Conservation (phyloP, 73 alveolate species). For the Paramecium tetraurelia region DNA sequence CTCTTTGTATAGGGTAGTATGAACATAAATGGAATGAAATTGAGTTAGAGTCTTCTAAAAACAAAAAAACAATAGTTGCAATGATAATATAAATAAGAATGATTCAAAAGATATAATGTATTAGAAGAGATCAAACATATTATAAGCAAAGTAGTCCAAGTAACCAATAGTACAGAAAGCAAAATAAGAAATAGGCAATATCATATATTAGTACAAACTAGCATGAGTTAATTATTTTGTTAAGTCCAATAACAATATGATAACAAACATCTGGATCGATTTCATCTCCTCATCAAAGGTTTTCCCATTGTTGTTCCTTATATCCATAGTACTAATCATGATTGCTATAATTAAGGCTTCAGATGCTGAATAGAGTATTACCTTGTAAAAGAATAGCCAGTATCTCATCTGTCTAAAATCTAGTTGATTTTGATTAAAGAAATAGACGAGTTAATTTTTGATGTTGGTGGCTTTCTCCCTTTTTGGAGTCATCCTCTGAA, state of each 20-base stretch:
- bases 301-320: neutral
- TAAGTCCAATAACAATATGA: neutral
- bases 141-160: neutral
- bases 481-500: neutral
- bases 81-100: neutral
- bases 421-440: neutral
- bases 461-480: neutral
- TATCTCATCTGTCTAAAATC: slow-evolving; percentile 41
- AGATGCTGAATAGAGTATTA: neutral
- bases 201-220: neutral
- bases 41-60: neutral
- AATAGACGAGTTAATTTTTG: neutral
- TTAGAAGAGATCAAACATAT: neutral
- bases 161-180: neutral
- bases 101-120: neutral
- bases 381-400: neutral
- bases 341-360: slow-evolving; percentile 14
- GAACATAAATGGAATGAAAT: neutral
- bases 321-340: neutral
- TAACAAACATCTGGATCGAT: neutral
- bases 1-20: neutral
- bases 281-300: neutral
- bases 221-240: slow-evolving; percentile 24
- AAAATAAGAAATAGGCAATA: neutral
- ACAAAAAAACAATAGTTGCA: neutral